phyloP scores from a whole-genome alignment of 257 asterid species.

The Petrea volubilis region DNA sequence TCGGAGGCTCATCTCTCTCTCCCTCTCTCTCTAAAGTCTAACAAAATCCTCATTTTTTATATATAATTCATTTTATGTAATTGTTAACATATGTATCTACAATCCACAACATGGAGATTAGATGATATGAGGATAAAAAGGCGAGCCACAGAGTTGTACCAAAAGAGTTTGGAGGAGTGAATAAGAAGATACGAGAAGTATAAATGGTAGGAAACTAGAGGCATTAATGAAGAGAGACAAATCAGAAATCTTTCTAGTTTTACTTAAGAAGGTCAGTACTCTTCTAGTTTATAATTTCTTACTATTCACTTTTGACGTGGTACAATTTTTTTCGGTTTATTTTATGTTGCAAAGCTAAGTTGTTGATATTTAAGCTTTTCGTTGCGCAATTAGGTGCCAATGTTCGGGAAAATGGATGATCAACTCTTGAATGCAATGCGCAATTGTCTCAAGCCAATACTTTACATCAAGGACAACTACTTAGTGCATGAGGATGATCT shows the following conservation, averaged over 20 bases:
- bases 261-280: conserved; percentile 66
- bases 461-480: conserved; percentile 73
- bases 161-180: conserved; percentile 66
- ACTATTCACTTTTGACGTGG: background rate
- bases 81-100: conserved; percentile 76
- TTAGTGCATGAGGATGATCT: conserved; percentile 92
- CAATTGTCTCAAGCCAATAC: conserved; percentile 78
- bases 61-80: no score
- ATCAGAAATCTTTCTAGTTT: conserved; percentile 73
- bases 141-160: conserved; percentile 89
- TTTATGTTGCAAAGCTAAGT: no score
- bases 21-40: no score
- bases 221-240: conserved; percentile 83
- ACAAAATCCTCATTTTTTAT: conserved; percentile 18
- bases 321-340: no score
- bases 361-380: background rate
- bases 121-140: conserved; percentile 97
- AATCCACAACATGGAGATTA: conserved; percentile 75
- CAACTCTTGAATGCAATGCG: conserved; percentile 84
- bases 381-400: conserved; percentile 77
- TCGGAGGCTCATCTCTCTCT: no score
- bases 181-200: conserved; percentile 84
- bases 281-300: background rate
- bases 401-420: conserved; percentile 91
- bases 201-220: conserved; percentile 89